A percentile compares a stretch with the other conserved stretches of the same genome.
These are phyloP conservation scores for Chenopodium formosanum DNA, from an alignment of 148 eudicot genomes.

Conservation along the genomic window DNA sequence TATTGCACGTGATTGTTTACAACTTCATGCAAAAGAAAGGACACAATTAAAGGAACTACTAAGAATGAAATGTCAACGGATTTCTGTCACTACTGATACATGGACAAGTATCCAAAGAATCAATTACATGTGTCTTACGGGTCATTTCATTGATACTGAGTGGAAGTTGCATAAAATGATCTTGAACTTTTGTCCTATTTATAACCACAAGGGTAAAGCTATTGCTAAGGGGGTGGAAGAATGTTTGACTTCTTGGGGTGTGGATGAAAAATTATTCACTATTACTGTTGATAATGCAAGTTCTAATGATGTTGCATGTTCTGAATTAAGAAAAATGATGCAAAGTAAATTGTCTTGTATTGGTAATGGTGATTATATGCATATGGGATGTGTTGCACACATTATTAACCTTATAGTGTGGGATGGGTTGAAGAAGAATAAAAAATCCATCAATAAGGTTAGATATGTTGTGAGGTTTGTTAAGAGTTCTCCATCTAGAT, in stretches of 20 bases:
- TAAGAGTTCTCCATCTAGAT: neutral
- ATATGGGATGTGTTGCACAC: constrained; percentile 6
- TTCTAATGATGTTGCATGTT: constrained; percentile 9
- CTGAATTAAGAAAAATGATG: neutral
- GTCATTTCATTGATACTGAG: neutral
- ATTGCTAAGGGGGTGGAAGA: neutral
- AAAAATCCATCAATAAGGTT: neutral
- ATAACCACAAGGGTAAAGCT: neutral
- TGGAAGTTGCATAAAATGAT: too few relatives aligned
- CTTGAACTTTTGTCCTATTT: too few relatives aligned
- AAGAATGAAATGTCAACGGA: neutral
- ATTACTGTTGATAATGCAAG: constrained; percentile 14
- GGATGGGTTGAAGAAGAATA: constrained; percentile 1
- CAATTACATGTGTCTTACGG: neutral
- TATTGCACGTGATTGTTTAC: too few relatives aligned
- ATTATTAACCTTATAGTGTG: constrained; percentile 5
- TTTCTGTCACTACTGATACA: neutral
- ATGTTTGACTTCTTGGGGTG: neutral
- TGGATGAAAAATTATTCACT: constrained; percentile 16
- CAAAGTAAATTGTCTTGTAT: neutral
- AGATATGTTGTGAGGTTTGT: neutral
- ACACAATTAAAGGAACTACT: neutral
- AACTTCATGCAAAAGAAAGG: neutral
- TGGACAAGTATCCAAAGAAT: too few relatives aligned
- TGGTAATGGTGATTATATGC: constrained; percentile 2